Evolutionary conservation across 139 green algal genomes (phyloP).

Genomic region (Dunaliella primolecta): DNA sequence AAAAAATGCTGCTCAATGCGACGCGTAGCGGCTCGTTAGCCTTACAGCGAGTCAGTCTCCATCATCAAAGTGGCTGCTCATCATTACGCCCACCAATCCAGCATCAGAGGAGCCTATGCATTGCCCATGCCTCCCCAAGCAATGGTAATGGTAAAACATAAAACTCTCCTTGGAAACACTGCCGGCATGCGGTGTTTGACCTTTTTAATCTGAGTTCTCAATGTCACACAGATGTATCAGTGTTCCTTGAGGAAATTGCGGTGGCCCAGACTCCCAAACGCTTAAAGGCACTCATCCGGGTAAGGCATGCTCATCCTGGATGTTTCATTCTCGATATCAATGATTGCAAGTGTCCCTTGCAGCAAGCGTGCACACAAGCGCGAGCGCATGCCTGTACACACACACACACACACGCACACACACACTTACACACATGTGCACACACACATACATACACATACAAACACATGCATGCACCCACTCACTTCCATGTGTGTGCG

Average conservation of each 20-base stretch:
- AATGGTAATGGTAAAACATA: neutral
- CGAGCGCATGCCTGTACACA: neutral
- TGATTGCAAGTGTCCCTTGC: too few species aligned
- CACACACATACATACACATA: too few species aligned
- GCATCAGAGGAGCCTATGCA: neutral
- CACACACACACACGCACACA: neutral
- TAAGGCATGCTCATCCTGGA: constrained; percentile 1
- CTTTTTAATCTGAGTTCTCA: neutral
- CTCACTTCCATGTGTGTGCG: too few species aligned
- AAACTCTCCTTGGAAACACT: too few species aligned
- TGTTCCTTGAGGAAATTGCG: constrained; percentile 44
- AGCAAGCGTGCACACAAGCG: too few species aligned
- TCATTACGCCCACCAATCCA: neutral
- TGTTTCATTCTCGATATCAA: too few species aligned
- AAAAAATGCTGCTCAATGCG: neutral
- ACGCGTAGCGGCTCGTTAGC: neutral
- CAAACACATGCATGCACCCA: neutral
- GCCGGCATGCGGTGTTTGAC: neutral
- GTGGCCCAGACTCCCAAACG: constrained; percentile 44
- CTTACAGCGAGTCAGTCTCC: neutral
- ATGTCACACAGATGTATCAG: constrained; percentile 26
- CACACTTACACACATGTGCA: neutral
- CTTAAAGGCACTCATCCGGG: constrained; percentile 37
- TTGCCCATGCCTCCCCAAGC: neutral
- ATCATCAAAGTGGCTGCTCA: neutral